Evolutionary conservation across 73 alveolate genomes (phyloP).

Genomic region (Paramecium biaurelia): DNA sequence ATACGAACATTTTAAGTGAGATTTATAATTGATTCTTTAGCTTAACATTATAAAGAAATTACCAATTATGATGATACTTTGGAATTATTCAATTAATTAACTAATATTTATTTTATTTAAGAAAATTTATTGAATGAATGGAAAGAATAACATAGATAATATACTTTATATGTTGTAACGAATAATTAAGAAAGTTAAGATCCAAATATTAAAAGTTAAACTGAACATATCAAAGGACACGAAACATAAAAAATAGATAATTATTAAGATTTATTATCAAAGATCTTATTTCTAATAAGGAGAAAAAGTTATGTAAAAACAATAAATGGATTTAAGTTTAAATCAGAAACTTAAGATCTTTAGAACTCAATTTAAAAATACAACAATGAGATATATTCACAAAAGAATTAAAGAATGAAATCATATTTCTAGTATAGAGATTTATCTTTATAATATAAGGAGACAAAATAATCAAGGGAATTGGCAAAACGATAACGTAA

Average conservation of each 20-base stretch:
- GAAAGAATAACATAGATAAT: neutral
- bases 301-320: neutral
- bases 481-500: neutral
- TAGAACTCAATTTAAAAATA: neutral
- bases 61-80: neutral
- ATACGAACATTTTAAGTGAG: neutral
- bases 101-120: neutral
- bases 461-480: neutral
- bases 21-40: neutral
- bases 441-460: neutral
- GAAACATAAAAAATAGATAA: neutral
- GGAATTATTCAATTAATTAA: neutral
- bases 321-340: constrained; percentile 26
- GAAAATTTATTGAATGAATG: neutral
- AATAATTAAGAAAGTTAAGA: neutral
- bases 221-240: neutral
- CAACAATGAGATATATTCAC: neutral
- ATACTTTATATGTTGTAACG: neutral
- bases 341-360: neutral
- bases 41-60: neutral
- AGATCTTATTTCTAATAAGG: neutral
- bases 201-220: neutral
- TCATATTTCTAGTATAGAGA: neutral
- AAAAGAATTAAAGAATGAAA: neutral
- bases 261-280: neutral